These are phyloP conservation scores for Ascoidea asiatica DNA, from an alignment of 805 yeast genomes.

Conservation along the genomic window DNA sequence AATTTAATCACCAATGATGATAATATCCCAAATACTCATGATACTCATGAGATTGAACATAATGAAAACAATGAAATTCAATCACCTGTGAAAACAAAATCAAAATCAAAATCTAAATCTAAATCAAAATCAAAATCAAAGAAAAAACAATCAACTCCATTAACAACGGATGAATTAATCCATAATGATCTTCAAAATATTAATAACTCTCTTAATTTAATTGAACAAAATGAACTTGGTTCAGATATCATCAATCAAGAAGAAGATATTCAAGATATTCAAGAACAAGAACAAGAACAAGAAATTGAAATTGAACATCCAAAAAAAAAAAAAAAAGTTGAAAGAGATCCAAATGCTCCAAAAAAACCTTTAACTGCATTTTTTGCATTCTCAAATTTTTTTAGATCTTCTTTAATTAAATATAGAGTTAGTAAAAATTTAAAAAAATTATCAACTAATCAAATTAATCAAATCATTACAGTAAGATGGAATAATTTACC, in stretches of 20 bases:
- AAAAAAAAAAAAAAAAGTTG: slow-evolving; percentile 29
- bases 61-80: background rate
- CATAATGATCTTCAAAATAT: too few species aligned
- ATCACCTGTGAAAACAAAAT: too few species aligned
- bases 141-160: too few species aligned
- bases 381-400: slow-evolving; percentile 63
- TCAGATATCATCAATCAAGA: slow-evolving; percentile 10
- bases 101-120: too few species aligned
- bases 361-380: slow-evolving; percentile 86
- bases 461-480: slow-evolving; percentile 67
- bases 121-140: too few species aligned
- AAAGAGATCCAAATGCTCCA: slow-evolving; percentile 89
- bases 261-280: slow-evolving; percentile 11
- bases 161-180: too few species aligned
- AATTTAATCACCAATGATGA: slow-evolving; percentile 16
- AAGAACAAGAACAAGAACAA: slow-evolving; percentile 8
- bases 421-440: slow-evolving; percentile 48
- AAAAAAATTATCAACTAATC: slow-evolving; percentile 58
- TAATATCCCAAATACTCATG: slow-evolving; percentile 19
- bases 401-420: slow-evolving; percentile 56
- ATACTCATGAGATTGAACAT: slow-evolving; percentile 3
- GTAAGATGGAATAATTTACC: slow-evolving; percentile 65
- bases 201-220: too few species aligned
- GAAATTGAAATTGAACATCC: slow-evolving; percentile 9
- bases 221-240: too few species aligned